Evolutionary conservation across 2,329 filamentous ascomycete genomes (phyloP).

Genomic region (Aurifilum marmelostoma): DNA sequence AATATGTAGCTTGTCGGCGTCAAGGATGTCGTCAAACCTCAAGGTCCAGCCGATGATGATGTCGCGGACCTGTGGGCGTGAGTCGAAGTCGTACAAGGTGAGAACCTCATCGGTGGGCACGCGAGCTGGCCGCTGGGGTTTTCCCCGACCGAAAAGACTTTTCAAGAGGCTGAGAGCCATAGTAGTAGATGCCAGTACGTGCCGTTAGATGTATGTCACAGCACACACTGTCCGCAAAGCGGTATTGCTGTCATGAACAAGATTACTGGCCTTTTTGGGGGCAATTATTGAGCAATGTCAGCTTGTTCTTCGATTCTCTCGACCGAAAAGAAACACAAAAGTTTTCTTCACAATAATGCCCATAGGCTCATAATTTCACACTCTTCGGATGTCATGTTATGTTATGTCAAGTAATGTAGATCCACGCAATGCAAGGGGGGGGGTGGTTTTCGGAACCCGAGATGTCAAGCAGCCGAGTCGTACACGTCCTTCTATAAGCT

Average conservation of each 20-base stretch:
- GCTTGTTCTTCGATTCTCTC: neutral
- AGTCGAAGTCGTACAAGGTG: conserved; percentile 41
- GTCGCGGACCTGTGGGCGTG: conserved; percentile 32
- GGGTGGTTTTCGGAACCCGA: conserved; percentile 20
- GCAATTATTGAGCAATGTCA: neutral
- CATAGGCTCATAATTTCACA: neutral
- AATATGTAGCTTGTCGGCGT: conserved; percentile 41
- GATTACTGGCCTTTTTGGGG: no score
- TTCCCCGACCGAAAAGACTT: conserved; percentile 3
- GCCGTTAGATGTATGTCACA: no score
- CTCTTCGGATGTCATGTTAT: neutral
- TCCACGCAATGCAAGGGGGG: conserved; percentile 7
- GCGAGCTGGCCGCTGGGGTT: conserved; percentile 17
- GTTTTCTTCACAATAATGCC: neutral
- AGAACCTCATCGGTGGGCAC: conserved; percentile 36
- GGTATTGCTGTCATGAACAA: no score
- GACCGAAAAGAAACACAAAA: neutral
- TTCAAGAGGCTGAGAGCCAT: conserved; percentile 18
- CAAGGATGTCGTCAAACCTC: conserved; percentile 48
- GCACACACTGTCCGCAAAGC: no score
- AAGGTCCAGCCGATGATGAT: conserved; percentile 40
- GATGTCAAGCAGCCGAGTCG: neutral
- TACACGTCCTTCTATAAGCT: no score
- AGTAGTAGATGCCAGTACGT: neutral
- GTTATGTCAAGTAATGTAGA: neutral